phyloP scores from a whole-genome alignment of 1,139 yeast genomes.

The Meyerozyma sp. region DNA sequence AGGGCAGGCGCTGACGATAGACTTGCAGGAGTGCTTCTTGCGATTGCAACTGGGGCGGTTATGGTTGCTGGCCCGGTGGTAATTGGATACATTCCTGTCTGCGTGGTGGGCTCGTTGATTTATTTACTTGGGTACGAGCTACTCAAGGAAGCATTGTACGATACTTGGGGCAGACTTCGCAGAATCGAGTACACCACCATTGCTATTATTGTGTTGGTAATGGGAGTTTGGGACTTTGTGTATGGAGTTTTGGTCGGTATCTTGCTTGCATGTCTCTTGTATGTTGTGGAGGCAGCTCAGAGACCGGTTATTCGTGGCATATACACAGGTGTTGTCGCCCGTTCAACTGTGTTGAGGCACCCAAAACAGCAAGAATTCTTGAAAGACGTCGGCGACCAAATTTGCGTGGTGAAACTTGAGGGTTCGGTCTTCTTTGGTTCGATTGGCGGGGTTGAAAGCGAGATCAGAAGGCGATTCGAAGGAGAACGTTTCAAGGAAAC shows the following conservation, averaged over 20 bases:
- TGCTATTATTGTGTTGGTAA: conserved; percentile 74
- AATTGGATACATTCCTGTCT: conserved; percentile 91
- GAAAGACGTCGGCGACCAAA: conserved; percentile 83
- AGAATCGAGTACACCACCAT: conserved; percentile 81
- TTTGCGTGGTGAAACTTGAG: conserved; percentile 77
- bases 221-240: conserved; percentile 96
- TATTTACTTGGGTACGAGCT: conserved; percentile 87
- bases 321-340: conserved; percentile 82
- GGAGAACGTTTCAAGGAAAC: conserved; percentile 44
- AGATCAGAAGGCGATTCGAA: conserved; percentile 64
- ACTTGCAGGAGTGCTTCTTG: conserved; percentile 81
- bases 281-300: conserved; percentile 86
- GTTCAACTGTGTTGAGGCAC: conserved; percentile 90
- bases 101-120: conserved; percentile 91
- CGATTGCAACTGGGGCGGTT: conserved; percentile 70
- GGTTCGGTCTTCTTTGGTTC: conserved; percentile 94
- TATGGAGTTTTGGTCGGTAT: conserved; percentile 89
- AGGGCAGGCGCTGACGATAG: conserved; percentile 92
- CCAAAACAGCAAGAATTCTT: conserved; percentile 85
- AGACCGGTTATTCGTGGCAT: conserved; percentile 77
- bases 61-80: conserved; percentile 88
- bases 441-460: conserved; percentile 81
- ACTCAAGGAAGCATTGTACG: conserved; percentile 77
- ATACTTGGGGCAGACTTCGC: conserved; percentile 74
- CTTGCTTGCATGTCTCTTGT: conserved; percentile 83